Evolutionary conservation across 768 basidiomycete species (phyloP), one percentile per base, ranked within the genome.

Genomic region (Lactarius evosmus): DNA sequence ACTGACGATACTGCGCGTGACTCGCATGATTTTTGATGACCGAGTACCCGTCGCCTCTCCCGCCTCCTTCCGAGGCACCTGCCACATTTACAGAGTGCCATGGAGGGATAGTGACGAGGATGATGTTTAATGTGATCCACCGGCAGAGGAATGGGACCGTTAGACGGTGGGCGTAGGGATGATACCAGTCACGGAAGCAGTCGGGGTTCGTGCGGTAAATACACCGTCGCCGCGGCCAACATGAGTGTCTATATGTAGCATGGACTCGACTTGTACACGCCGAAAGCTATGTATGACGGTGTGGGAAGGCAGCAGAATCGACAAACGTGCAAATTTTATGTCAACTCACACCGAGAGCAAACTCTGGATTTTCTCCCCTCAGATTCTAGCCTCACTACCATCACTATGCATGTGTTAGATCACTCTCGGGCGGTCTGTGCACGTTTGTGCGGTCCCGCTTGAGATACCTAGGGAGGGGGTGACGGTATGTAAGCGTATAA

Each of bases 11-110:
- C 83, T 79, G 56, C 86, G 84, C 67, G 73, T 95, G 93, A 69
- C 90, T 93, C 11, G 95, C 89, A 3, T 93, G 94, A 69, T 96
- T 96, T 74, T 90, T 91, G 4, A 81, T 83, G 17, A 79, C 77
- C 69, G 86, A 87, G 33, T 90, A 88, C 69, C 85, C 91, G 63
- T 91, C 64, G 51, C 64, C 64, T 53, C 70, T 73, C 7, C 74
- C 62, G 27, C 73, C 66, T 3, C 71, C 55, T 63, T 66, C 22
- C 11, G 74, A n/a, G 9, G 77, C 74, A 14, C 76, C 77, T 32
- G 77, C 75, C 36, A 79, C 77, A 25, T 82, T 77, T 54, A 83
- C 83, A 3, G 89, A 88, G 75, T 93, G 89, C 89, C 90, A 92
- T n/a, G 89, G 88, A 2, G 90, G 90, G 73, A 88, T 85, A 3